phyloP scores from a whole-genome alignment of 1,284 basidiomycete species.

The Cryptococcus deneoformans region DNA sequence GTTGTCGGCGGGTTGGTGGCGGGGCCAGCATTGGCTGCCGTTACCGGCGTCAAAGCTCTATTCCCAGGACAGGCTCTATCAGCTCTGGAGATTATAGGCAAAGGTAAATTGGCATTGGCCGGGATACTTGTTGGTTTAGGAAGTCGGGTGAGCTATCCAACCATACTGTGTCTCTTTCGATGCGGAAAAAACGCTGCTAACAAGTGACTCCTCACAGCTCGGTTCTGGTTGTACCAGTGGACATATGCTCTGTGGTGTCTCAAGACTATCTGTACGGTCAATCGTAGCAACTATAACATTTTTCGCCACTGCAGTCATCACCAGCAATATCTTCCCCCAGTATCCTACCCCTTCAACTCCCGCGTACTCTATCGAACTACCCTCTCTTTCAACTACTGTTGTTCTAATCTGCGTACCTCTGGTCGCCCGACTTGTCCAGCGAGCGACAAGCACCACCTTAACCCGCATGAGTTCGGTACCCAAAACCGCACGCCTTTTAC shows the following conservation, averaged over 20 bases:
- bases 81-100: slow-evolving; percentile 33
- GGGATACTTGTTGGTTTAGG: slow-evolving; percentile 64
- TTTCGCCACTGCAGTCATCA: slow-evolving; percentile 55
- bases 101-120: slow-evolving; percentile 51
- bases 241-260: slow-evolving; percentile 67
- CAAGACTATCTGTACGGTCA: slow-evolving; percentile 60
- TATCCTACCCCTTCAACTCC: slow-evolving; percentile 52
- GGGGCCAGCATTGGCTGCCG: slow-evolving; percentile 26
- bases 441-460: not conserved
- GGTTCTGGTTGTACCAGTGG: slow-evolving; percentile 46
- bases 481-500: not conserved
- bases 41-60: slow-evolving; percentile 35
- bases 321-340: slow-evolving; percentile 52
- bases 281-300: slow-evolving; percentile 57
- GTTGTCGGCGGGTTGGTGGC: slow-evolving; percentile 36
- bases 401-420: not conserved
- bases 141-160: slow-evolving; percentile 55
- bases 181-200: not conserved
- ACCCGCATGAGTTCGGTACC: not conserved
- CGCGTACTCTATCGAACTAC: slow-evolving; percentile 39
- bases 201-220: slow-evolving; percentile 1
- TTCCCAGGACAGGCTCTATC: slow-evolving; percentile 55
- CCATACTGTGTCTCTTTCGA: not conserved
- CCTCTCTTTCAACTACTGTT: not conserved
- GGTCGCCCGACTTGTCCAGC: not conserved